Base-by-base conservation (phyloP, 805 yeast species). In the Candida oleophila region DNA sequence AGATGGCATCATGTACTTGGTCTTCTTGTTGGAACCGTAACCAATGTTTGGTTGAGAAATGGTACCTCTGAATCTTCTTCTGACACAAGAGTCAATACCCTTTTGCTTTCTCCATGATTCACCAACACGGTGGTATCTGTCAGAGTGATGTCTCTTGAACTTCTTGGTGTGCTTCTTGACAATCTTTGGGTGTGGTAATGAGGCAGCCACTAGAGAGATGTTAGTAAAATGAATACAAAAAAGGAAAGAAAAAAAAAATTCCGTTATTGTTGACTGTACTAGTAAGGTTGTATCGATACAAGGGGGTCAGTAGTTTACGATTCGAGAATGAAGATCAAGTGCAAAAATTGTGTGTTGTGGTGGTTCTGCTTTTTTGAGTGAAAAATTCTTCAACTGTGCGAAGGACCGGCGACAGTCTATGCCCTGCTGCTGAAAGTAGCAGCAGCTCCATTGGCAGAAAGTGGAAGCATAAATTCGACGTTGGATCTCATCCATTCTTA, bases 51-150 rank as follows among this genome's bases (percentile, higher is more conserved):
- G 99, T 84, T 92, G 96, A 68, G 91, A 82, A 74, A 94, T 89
- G 80, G 92, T 87, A 73, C 99, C 99, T 86, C 97, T 89, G 96
- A 94, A 94, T 84, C 94, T 87, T 85, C 99, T 92, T 85, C 99
- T 94, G 76, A 95, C 97, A 81, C 89, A 84, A 65, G 98, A 91
- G 84, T 94, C 99, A 75, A 94, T 94, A 94, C 99, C 99, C 89
- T 94, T 94, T 82, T 95, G 99, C 83, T 94, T 92, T 89, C 99
- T 94, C 99, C 99, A 95, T 85, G 85, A 86, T 81, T 89, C 97
- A 70, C 89, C 80, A 65, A 94, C 97, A 81, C 99, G 91, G 85
- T 84, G 85, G 81, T 90, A 92, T 81, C 97, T 89, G 87, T 94
- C 99, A 77, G 97, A 90, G 85, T 94, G 99, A 78, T 92, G 98